Percentiles rank a stretch among this genome's conserved stretches.
These are phyloP conservation scores for Orychophragmus violaceus DNA, from an alignment of 345 rosid genomes.

Conservation along the genomic window DNA sequence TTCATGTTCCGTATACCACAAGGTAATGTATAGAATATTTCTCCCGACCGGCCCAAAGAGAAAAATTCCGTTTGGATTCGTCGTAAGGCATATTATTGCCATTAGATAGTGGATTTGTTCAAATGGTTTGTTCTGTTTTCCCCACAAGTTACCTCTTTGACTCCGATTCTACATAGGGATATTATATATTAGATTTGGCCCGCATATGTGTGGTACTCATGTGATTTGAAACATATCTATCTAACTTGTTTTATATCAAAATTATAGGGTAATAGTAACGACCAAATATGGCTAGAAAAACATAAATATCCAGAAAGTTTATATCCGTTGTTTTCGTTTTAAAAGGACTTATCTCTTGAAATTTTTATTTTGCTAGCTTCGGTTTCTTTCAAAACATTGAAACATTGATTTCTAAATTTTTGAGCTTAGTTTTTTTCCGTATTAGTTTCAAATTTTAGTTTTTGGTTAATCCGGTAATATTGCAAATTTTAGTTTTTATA, in stretches of 20 bases:
- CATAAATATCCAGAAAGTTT: too few species aligned
- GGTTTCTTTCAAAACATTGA: too few species aligned
- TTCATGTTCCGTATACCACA: slow-evolving; percentile 24
- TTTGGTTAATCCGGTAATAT: too few species aligned
- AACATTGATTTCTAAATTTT: too few species aligned
- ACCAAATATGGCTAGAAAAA: background rate
- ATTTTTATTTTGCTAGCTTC: too few species aligned
- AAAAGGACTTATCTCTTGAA: too few species aligned
- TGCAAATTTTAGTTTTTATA: too few species aligned
- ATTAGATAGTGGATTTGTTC: slow-evolving; percentile 25
- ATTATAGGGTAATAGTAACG: background rate
- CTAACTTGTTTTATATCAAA: background rate
- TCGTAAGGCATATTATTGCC: slow-evolving; percentile 25
- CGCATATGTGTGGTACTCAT: background rate
- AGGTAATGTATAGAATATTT: slow-evolving; percentile 20
- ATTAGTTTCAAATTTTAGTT: too few species aligned
- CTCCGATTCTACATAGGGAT: slow-evolving; percentile 8
- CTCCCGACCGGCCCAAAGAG: slow-evolving; percentile 3
- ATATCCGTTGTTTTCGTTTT: too few species aligned
- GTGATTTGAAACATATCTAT: background rate
- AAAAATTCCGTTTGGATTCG: slow-evolving; percentile 15
- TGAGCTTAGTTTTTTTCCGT: too few species aligned
- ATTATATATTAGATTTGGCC: background rate
- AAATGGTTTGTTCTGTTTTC: slow-evolving; percentile 20
- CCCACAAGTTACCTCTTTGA: slow-evolving; percentile 31